Evolutionary conservation across 305 asterid genomes (phyloP).

Genomic region (Salvia sclarea): DNA sequence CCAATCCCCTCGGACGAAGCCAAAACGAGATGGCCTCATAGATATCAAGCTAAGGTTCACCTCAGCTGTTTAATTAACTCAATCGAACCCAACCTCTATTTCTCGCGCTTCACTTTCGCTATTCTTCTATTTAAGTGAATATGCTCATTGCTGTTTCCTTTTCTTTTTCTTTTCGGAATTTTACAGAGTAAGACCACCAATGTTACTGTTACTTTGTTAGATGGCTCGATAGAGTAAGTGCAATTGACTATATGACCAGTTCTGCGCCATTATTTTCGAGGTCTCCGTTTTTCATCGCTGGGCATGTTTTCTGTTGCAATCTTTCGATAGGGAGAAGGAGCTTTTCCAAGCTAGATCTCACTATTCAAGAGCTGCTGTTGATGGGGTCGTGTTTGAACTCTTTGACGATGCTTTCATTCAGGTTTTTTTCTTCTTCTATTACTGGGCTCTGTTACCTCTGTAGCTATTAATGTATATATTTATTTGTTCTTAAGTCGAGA

Average conservation of each 20-base stretch:
- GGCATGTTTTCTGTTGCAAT: background rate
- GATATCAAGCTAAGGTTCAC: conserved; percentile 27
- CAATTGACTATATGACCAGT: background rate
- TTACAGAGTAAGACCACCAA: conserved; percentile 9
- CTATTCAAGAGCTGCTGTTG: conserved; percentile 27
- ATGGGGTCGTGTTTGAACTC: conserved; percentile 20
- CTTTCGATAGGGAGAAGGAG: conserved; percentile 24
- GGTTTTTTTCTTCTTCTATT: background rate
- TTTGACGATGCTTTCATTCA: conserved; percentile 29
- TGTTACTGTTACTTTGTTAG: conserved; percentile 5
- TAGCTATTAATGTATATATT: no score
- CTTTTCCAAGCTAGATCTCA: conserved; percentile 30
- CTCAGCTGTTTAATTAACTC: background rate
- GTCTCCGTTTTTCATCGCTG: background rate
- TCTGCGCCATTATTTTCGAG: background rate
- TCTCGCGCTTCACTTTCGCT: background rate
- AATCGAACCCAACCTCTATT: background rate
- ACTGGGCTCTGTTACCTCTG: no score
- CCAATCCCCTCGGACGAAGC: conserved; percentile 31
- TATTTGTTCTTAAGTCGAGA: no score
- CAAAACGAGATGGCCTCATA: conserved; percentile 29
- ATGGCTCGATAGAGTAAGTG: conserved; percentile 33
- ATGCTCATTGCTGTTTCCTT: background rate
- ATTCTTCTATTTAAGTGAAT: background rate
- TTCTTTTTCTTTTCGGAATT: no score